Base-by-base conservation (phyloP, 2,329 filamentous ascomycete species). In the Aureobasidium sp. region DNA sequence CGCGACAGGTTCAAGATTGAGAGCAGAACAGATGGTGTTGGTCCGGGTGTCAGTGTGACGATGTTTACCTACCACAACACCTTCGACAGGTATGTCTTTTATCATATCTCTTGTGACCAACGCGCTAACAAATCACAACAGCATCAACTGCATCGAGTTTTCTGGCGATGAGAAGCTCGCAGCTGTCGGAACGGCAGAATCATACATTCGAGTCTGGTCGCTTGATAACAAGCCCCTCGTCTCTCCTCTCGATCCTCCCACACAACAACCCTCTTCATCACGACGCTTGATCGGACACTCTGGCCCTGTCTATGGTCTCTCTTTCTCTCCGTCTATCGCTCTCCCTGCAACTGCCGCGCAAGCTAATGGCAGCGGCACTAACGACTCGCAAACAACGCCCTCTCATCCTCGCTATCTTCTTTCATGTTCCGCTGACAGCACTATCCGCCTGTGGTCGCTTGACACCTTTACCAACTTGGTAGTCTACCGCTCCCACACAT, bases 1-100 rank as follows among this genome's bases (percentile, higher is more conserved):
- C 86, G 94, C 26, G 93, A 97, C 70, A 84, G 93, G 20, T 96
- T 97, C 73, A 88, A 86, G 71, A 93, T 97, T 62, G 90, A 96
- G 64, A 85, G 87, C 23, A 85, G 89, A 37, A 93, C 89, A 13
- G 90, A 91, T 17, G 93, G 92, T 9, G 83, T 92, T 56, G 91
- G 92, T 15, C 85, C 91, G 61, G 87, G 87, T 29, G 82, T 97
- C 64, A 96, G 91, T 69, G 87, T 95, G 27, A 94, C 90, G 79
- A 97, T 97, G 89, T 97, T 95, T 73, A 99, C 94, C 0, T 96
- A 97, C 71, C 94, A 99, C 79, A 99, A 99, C 74, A 96, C 90
- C 0, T 87, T 91, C 66, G 91, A 96, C 74, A 89, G 86, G 90
- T 92, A 46, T 44, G 61, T 26, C 20, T 27, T 12, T 10, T 13